Percentiles rank a stretch among this genome's conserved stretches.
Evolutionary conservation across 163 green algal species (phyloP).

Genomic region (Trebouxia gelatinosa): DNA sequence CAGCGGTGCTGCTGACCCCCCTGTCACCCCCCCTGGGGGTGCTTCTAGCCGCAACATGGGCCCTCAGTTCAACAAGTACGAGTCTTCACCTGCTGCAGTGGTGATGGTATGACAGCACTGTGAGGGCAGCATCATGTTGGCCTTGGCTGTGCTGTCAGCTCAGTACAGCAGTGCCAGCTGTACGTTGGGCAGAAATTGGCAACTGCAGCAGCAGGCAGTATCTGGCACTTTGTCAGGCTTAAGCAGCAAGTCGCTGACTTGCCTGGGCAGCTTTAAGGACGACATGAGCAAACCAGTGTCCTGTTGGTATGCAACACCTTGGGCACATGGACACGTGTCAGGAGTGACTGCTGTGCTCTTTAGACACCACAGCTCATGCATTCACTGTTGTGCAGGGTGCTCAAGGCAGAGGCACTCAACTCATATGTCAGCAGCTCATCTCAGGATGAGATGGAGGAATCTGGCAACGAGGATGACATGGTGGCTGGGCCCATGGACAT

Average conservation of each 20-base stretch:
- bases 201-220: background rate
- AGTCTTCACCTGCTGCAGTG: background rate
- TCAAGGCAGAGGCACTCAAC: conserved; percentile 9
- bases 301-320: background rate
- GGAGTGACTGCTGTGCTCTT: too few relatives aligned
- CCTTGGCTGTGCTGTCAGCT: background rate
- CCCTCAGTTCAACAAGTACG: conserved; percentile 2
- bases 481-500: conserved; percentile 40
- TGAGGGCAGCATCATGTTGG: background rate
- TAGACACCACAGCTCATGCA: background rate
- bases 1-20: conserved; percentile 10
- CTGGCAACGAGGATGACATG: conserved; percentile 30
- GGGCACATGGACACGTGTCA: background rate
- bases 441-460: conserved; percentile 24
- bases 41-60: background rate
- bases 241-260: too few relatives aligned
- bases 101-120: background rate
- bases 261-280: too few relatives aligned
- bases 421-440: conserved; percentile 34
- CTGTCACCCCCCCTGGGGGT: conserved; percentile 11
- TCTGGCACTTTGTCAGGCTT: too few relatives aligned
- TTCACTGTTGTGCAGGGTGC: background rate
- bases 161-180: background rate
- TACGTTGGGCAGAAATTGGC: background rate
- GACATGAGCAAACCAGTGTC: background rate